Evolutionary conservation across 805 yeast species (phyloP), one percentile per base, ranked within the genome.

Genomic region (Brettanomyces anomalus): DNA sequence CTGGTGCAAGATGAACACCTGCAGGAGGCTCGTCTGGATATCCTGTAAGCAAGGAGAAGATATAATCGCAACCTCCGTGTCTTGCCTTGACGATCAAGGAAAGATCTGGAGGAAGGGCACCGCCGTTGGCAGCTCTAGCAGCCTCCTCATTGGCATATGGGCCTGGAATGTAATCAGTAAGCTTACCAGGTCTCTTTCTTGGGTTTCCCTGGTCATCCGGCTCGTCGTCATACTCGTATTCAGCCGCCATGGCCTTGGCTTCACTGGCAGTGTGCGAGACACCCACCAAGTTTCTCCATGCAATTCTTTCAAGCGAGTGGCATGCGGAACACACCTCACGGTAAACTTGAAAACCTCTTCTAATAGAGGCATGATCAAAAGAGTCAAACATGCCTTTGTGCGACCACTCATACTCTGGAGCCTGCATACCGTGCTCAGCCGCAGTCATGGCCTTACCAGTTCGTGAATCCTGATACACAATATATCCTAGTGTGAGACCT

Each of bases 1-100:
- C 98, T 49, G 86, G 84, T 46, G 97, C 94, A 57, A 93, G 74
- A 41, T 66, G 75, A 47, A 86, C 96, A 74, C 98, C 98, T 28
- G 96, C 97, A 55, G 98, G 98, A 48, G 96, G 85, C 49, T 93
- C 97, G 39, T 93, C 98, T 59, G 97, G 97, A 75, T 93, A 93
- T 63, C 98, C 98, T 49, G 97, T 93, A 68, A 93, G 81, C 61
- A 93, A 71, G 26, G 97, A 70, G 68, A 93, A 93, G 65, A 93
- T 84, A 71, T 93, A 93, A 67, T 93, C 97, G 64, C 85, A 76
- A 55, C 87, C 97, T 65, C 97, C 97, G 72, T 93, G 97, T 77
- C 98, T 85, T 54, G 98, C 97, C 79, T 90, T 90, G 67, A 90
- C 94, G 61, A 93, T 87, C 67, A 93, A 76, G 33, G 97, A 88